phyloP scores from a whole-genome alignment of 2,329 filamentous ascomycete genomes.

The Chaetomiaceae sp. region DNA sequence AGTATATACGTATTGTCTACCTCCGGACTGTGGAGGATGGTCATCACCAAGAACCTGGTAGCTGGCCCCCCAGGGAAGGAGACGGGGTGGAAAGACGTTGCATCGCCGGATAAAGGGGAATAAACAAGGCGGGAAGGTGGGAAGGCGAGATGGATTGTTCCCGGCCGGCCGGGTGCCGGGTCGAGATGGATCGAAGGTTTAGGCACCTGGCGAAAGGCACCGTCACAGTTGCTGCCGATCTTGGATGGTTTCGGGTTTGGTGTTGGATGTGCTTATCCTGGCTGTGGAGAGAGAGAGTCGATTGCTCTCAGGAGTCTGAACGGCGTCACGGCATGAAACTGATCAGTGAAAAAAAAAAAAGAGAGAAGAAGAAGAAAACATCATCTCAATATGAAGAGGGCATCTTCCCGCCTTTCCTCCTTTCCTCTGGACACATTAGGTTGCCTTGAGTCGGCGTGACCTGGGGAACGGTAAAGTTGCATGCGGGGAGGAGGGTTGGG shows the following conservation, averaged over 20 bases:
- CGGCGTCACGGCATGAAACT: no score
- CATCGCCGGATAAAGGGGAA: constrained; percentile 18
- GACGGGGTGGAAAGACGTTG: constrained; percentile 5
- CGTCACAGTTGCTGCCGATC: constrained; percentile 1
- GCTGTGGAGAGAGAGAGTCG: background rate
- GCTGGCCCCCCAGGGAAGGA: constrained; percentile 14
- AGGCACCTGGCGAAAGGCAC: constrained; percentile 11
- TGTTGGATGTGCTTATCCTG: background rate
- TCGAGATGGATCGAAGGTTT: constrained; percentile 9
- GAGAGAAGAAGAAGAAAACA: no score
- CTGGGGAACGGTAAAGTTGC: no score
- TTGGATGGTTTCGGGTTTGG: constrained; percentile 5
- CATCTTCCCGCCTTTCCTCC: no score
- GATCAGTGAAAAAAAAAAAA: no score
- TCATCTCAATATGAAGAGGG: no score
- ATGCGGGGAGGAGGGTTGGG: no score
- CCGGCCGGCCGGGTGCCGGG: no score
- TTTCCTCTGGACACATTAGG: no score
- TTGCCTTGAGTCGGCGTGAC: no score
- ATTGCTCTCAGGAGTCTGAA: no score
- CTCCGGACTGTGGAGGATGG: background rate
- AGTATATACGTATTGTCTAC: background rate
- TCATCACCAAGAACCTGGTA: constrained; percentile 6
- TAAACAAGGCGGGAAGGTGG: constrained; percentile 18
- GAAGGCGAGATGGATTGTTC: background rate